Percentiles rank a stretch among this genome's conserved stretches.
These are phyloP conservation scores for Annulohypoxylon bovei DNA, from an alignment of 495 filamentous ascomycete species.

Conservation along the genomic window DNA sequence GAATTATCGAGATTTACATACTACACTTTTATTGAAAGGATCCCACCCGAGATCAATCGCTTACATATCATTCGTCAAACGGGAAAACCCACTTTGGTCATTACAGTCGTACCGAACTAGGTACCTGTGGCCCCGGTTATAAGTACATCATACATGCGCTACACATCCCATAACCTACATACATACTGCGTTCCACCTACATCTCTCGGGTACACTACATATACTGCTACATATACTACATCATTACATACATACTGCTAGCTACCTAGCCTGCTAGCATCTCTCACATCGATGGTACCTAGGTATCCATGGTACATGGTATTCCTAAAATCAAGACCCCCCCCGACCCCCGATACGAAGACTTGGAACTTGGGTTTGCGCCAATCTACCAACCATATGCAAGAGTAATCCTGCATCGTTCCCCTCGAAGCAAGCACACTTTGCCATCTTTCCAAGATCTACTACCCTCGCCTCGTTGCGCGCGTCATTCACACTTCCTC, in stretches of 20 bases:
- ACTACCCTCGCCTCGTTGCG: conserved; percentile 49
- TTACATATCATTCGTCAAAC: conserved; percentile 25
- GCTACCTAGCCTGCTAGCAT: neutral
- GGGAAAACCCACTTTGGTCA: neutral
- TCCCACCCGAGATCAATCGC: conserved; percentile 20
- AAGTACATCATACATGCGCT: conserved; percentile 42
- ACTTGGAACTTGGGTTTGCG: conserved; percentile 46
- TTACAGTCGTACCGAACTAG: conserved; percentile 30
- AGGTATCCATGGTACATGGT: neutral
- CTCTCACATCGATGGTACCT: neutral
- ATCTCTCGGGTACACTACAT: conserved; percentile 21
- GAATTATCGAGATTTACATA: neutral
- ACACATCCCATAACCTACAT: conserved; percentile 19
- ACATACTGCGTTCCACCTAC: conserved; percentile 11
- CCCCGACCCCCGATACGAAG: conserved; percentile 36
- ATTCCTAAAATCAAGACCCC: neutral
- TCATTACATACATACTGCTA: conserved; percentile 1
- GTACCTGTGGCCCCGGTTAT: conserved; percentile 32
- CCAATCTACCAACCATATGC: conserved; percentile 47
- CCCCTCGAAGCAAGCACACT: conserved; percentile 38
- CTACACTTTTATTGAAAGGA: conserved; percentile 1
- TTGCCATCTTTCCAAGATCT: conserved; percentile 48
- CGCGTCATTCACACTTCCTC: conserved; percentile 57
- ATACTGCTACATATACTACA: conserved; percentile 15
- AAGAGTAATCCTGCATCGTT: conserved; percentile 45